Conservation (phyloP, 192 early-diverging fungal genomes). For the Dissophora globulifera region DNA sequence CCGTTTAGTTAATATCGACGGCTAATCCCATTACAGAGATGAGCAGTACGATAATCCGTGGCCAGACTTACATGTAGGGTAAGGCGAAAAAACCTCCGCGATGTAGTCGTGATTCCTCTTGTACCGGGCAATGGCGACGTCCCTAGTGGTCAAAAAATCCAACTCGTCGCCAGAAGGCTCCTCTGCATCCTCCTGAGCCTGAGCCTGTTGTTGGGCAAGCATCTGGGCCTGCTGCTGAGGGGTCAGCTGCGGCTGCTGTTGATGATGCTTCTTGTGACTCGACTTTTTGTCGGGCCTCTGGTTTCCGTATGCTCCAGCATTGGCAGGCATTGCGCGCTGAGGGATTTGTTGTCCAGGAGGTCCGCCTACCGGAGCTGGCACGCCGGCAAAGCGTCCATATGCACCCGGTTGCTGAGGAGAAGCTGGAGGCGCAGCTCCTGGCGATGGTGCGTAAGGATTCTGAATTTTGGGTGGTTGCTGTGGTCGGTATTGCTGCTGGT, state of each 20-base stretch:
- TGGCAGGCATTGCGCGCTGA: constrained; percentile 30
- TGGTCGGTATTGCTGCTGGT: constrained; percentile 18
- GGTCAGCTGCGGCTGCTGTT: constrained; percentile 36
- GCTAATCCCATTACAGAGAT: too few relatives aligned
- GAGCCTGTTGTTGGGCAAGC: constrained; percentile 34
- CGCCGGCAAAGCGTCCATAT: constrained; percentile 24
- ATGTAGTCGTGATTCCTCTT: constrained; percentile 73
- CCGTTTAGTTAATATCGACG: too few relatives aligned
- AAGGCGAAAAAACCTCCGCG: constrained; percentile 73
- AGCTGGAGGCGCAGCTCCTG: constrained; percentile 13
- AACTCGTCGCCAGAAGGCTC: constrained; percentile 71
- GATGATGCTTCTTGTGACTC: constrained; percentile 46
- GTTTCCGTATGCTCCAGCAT: constrained; percentile 23
- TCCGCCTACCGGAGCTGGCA: constrained; percentile 13
- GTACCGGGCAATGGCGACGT: constrained; percentile 71
- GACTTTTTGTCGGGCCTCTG: constrained; percentile 46
- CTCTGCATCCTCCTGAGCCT: constrained; percentile 61
- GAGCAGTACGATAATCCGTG: too few relatives aligned
- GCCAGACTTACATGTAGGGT: constrained; percentile 59
- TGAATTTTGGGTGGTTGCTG: constrained; percentile 25
- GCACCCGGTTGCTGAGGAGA: constrained; percentile 34
- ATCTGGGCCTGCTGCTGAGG: constrained; percentile 38
- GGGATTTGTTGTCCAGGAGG: constrained; percentile 20
- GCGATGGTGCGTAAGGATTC: constrained; percentile 15
- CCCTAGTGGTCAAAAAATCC: constrained; percentile 65